Evolutionary conservation across 352 stramenopile species (phyloP), one percentile per base, ranked within the genome.

Genomic region (Saprolegnia diclina): DNA sequence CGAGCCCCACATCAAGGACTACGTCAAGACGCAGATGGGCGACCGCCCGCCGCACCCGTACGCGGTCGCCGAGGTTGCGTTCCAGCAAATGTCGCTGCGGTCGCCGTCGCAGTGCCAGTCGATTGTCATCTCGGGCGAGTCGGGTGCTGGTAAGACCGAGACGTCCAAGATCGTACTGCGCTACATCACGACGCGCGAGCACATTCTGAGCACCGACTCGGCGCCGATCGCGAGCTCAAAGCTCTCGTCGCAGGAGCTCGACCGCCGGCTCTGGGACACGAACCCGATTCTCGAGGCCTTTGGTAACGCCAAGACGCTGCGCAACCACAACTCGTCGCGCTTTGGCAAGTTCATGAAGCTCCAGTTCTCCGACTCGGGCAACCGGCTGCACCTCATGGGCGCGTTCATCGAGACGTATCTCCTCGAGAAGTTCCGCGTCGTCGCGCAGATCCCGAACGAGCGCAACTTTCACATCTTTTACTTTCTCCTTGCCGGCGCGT

Each of bases 391-490:
- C 52, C 82, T 95, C 42, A 79, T 71, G 7, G 87, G 87, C 26
- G 87, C 85, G 14, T 92, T 88, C 73, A 88, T 94, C 61, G 85
- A 95, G 75, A 95, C 85, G 75, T 95, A 95, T 64, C 67, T 95
- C 73, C 79, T 95, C 10, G 87, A 95, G 76, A 95, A 93, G 71
- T 96, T 93, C 65, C 86, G 90, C 46, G 86, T 97, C 13, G 85
- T 94, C 19, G 81, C 80, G 55, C 88, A 95, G 72, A 92, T 91
- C 54, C 82, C 81, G 0, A 87, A 84, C 46, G 89, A 96, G 50
- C 86, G 88, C 50, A 97, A 96, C 74, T 96, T 95, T 72, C 89
- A 96, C 73, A 90, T 97, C 64, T 95, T 96, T 53, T 97, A 97
- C 80, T 92, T 94, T 38, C 68, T 97, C 66, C 76, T 95, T 7